Evolutionary conservation across 1,284 basidiomycete species (phyloP).

Genomic region (Leccinum pachyderme): DNA sequence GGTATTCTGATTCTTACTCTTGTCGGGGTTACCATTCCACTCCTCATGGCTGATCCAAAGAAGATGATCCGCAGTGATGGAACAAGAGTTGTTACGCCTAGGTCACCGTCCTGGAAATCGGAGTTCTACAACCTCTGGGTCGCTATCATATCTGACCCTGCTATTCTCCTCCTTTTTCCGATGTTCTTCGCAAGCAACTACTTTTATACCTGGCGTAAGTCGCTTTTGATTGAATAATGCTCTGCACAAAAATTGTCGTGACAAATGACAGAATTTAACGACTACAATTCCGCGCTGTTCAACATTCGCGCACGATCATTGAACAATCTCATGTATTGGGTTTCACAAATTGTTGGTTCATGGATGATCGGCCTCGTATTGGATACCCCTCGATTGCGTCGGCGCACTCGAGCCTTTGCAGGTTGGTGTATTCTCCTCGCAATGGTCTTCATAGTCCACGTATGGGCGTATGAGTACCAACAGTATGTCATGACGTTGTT

Average conservation of each 20-base stretch:
- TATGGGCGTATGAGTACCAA: slow-evolving; percentile 52
- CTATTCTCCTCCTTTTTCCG: slow-evolving; percentile 37
- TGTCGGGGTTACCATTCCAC: slow-evolving; percentile 35
- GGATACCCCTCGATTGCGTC: slow-evolving; percentile 39
- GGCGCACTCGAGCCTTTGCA: slow-evolving; percentile 46
- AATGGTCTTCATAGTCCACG: slow-evolving; percentile 49
- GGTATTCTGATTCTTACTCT: slow-evolving; percentile 36
- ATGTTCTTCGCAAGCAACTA: slow-evolving; percentile 39
- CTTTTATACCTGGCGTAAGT: slow-evolving; percentile 39
- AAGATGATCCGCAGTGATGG: slow-evolving; percentile 39
- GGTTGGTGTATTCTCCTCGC: slow-evolving; percentile 45
- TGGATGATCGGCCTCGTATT: slow-evolving; percentile 40
- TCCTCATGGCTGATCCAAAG: slow-evolving; percentile 36
- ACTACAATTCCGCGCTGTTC: slow-evolving; percentile 39
- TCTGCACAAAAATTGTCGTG: not conserved
- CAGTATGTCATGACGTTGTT: slow-evolving; percentile 32
- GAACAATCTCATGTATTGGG: slow-evolving; percentile 40
- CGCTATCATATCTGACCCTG: slow-evolving; percentile 34
- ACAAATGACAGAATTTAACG: slow-evolving; percentile 33
- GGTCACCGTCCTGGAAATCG: slow-evolving; percentile 38
- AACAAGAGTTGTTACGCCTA: slow-evolving; percentile 30
- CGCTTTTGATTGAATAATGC: not conserved
- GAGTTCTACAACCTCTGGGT: slow-evolving; percentile 35
- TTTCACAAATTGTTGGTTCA: slow-evolving; percentile 38
- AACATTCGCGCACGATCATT: slow-evolving; percentile 37